These are phyloP conservation scores for Huntiella moniliformis DNA, from an alignment of 2,329 filamentous ascomycete species.

Conservation along the genomic window DNA sequence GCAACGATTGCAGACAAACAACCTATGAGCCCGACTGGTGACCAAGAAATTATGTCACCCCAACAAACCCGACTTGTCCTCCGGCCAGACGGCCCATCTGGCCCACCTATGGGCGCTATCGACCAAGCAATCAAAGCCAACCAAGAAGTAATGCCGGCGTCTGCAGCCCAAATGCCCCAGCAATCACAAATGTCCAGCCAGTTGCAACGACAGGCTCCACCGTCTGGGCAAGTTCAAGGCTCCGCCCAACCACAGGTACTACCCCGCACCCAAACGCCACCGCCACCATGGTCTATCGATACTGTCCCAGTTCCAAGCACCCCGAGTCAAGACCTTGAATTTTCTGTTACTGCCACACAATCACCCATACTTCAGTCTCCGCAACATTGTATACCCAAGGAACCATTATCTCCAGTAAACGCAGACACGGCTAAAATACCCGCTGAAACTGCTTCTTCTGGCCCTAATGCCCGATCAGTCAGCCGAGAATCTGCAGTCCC, in stretches of 20 bases:
- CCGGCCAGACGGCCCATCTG: slow-evolving; percentile 1
- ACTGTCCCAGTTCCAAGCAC: neutral
- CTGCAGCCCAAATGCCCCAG: neutral
- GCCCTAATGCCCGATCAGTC: slow-evolving; percentile 40
- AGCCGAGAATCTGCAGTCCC: slow-evolving; percentile 62
- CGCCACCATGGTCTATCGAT: neutral
- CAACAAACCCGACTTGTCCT: neutral
- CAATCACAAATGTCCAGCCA: neutral
- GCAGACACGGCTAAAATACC: slow-evolving; percentile 37
- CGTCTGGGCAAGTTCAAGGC: neutral
- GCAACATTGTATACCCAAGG: no score
- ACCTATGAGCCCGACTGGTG: neutral
- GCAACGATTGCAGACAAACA: neutral
- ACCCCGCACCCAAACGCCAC: slow-evolving; percentile 1
- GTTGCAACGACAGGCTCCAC: slow-evolving; percentile 1
- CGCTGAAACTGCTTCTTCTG: slow-evolving; percentile 27
- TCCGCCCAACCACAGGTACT: slow-evolving; percentile 6
- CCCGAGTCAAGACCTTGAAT: no score
- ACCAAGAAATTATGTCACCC: neutral
- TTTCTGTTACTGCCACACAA: no score
- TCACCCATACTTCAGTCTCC: no score
- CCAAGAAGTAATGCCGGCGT: neutral
- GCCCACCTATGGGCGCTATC: neutral
- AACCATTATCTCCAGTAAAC: no score
- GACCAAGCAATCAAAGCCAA: neutral